Percentiles rank a stretch among this genome's conserved stretches.
These are phyloP conservation scores for Vanderwaltozyma tropicalis DNA, from an alignment of 805 yeast species.

Conservation along the genomic window DNA sequence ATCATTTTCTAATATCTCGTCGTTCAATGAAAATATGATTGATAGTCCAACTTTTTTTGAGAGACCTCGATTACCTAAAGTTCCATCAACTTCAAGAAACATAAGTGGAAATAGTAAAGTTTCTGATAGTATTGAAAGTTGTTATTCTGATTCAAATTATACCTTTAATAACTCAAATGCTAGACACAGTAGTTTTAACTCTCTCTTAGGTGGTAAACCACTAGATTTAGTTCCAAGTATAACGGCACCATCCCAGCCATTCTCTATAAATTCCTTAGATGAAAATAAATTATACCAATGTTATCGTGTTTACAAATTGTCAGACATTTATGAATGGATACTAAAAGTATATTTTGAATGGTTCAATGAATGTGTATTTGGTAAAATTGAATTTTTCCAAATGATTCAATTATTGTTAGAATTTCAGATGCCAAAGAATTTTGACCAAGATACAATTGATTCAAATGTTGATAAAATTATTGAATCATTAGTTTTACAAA, in stretches of 20 bases:
- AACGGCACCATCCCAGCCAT: conserved; percentile 46
- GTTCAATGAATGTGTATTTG: conserved; percentile 43
- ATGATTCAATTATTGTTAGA: conserved; percentile 42
- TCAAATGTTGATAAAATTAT: conserved; percentile 41
- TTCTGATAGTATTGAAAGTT: conserved; percentile 25
- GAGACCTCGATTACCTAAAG: conserved; percentile 13
- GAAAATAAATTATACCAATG: conserved; percentile 42
- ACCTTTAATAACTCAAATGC: conserved; percentile 25
- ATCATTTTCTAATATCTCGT: neutral
- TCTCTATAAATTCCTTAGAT: conserved; percentile 39
- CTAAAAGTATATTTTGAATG: conserved; percentile 37
- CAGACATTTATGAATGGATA: conserved; percentile 46
- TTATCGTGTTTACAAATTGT: conserved; percentile 36
- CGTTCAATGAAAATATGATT: neutral
- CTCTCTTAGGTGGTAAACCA: conserved; percentile 26
- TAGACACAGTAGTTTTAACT: conserved; percentile 26
- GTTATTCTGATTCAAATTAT: conserved; percentile 26
- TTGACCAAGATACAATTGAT: conserved; percentile 40
- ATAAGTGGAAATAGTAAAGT: conserved; percentile 16
- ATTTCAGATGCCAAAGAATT: conserved; percentile 40
- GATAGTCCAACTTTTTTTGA: conserved; percentile 6
- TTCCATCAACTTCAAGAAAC: conserved; percentile 10
- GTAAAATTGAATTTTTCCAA: conserved; percentile 42
- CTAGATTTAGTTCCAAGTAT: conserved; percentile 26
- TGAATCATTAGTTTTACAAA: conserved; percentile 31